phyloP scores from a whole-genome alignment of 1,284 basidiomycete genomes.

The Dichomitus squalens region DNA sequence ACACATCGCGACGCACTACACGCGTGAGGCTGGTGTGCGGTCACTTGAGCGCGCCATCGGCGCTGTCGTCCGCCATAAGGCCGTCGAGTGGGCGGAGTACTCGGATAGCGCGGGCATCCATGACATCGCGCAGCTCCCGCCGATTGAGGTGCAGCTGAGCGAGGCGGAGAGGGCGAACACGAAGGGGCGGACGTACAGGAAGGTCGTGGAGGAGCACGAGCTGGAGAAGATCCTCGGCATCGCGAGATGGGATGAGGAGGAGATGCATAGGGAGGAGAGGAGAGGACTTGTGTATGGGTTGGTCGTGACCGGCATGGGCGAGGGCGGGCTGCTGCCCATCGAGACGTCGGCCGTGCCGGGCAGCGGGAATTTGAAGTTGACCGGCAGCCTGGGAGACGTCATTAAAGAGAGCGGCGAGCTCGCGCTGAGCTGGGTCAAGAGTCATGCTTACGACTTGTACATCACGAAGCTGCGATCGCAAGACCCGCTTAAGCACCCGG shows the following conservation, averaged over 20 bases:
- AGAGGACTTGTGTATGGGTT: conserved; percentile 83
- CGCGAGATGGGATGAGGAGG: conserved; percentile 80
- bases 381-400: conserved; percentile 81
- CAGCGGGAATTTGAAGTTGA: conserved; percentile 70
- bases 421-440: conserved; percentile 86
- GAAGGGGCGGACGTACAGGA: conserved; percentile 49
- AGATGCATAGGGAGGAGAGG: conserved; percentile 69
- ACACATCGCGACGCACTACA: conserved; percentile 77
- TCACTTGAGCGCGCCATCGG: conserved; percentile 88
- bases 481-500: conserved; percentile 73
- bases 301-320: conserved; percentile 87
- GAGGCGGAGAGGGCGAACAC: background rate
- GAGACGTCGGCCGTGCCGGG: conserved; percentile 80
- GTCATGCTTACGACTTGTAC: conserved; percentile 79
- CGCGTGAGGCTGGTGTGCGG: conserved; percentile 91
- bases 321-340: conserved; percentile 84
- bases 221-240: conserved; percentile 87
- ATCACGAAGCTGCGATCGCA: conserved; percentile 69
- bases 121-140: conserved; percentile 13
- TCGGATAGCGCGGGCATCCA: conserved; percentile 46
- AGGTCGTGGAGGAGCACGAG: conserved; percentile 68
- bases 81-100: conserved; percentile 85
- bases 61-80: conserved; percentile 83
- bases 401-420: conserved; percentile 91
- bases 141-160: background rate